A percentile compares a stretch with the other conserved stretches of the same genome.
These are phyloP conservation scores for Spergularia azorica DNA, from an alignment of 179 eudicot species.

Conservation along the genomic window DNA sequence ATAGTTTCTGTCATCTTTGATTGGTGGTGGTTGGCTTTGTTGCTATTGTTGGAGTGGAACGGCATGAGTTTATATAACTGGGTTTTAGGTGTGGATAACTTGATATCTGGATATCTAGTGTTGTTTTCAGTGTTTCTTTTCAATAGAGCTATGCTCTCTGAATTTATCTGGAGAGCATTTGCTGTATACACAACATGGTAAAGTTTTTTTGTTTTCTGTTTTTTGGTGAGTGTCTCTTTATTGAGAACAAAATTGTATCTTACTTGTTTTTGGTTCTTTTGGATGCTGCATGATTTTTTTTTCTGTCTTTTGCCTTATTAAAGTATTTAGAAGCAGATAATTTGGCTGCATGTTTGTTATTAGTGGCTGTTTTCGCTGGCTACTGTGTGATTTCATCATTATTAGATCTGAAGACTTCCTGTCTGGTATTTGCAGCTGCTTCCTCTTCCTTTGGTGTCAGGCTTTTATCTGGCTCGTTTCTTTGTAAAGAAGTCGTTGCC, in stretches of 20 bases:
- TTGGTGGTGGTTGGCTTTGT: too few relatives aligned
- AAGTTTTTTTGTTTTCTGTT: background rate
- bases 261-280: background rate
- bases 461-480: conserved; percentile 89
- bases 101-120: too few relatives aligned
- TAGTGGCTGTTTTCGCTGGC: background rate
- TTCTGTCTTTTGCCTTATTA: too few relatives aligned
- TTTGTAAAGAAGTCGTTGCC: conserved; percentile 79
- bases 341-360: background rate
- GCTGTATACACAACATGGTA: too few relatives aligned
- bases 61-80: too few relatives aligned
- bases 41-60: too few relatives aligned
- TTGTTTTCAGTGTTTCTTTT: too few relatives aligned
- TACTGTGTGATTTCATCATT: background rate
- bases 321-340: too few relatives aligned
- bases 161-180: too few relatives aligned
- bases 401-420: background rate
- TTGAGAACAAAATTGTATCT: background rate
- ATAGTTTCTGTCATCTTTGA: too few relatives aligned
- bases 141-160: too few relatives aligned
- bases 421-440: conserved; percentile 66
- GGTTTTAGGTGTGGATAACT: too few relatives aligned
- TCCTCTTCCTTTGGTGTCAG: conserved; percentile 85
- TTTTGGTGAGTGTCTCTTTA: background rate
- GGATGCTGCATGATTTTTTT: background rate